Evolutionary conservation across 371 early-diverging fungal species (phyloP), one percentile per base, ranked within the genome.

Genomic region (Cokeromyces recurvatus): DNA sequence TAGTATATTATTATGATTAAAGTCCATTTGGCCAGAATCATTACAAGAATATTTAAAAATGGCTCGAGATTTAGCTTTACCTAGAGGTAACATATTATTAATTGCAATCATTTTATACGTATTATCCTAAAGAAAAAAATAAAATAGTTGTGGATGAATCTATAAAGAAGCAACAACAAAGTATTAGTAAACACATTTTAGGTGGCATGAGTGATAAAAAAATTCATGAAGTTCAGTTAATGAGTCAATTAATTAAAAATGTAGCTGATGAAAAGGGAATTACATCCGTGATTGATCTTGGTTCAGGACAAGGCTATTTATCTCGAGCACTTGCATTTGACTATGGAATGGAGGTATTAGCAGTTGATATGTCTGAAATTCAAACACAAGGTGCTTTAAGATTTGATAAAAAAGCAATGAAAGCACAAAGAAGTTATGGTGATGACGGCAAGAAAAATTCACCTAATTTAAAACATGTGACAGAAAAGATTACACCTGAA

Each of bases 151-250:
- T 41, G 29, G 36, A 37, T 0, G 29, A 29, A 7, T 20, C 31
- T 14, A 12, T 27, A 19, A 29, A 42, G 14, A 23, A 38, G 4
- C 8, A 29, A 29, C 39, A 51, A 7, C 37, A 38, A n/a, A 48
- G 37, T 12, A 50, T 59, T 0, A 59, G 59, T n/a, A 57, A 55
- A 14, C 52, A 61, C 15, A 52, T 61, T 19, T 32, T 45, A 20
- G 77, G 81, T 15, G 88, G 89, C n/a, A 88, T 89, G 89, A 74
- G 66, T 14, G 81, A 77, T 22, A 89, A 89, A 59, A 89, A 89
- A 57, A 54, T 74, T n/a, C 80, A 78, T 39, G 90, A 89, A 43
- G 89, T 90, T 17, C 71, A 77, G 25, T 58, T 69, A 16, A 66
- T 90, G 55, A 74, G 81, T 19, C 63, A 69, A 10, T 37, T 85